Conservation (phyloP, 2,329 filamentous ascomycete genomes). For the Talaromyces atroroseus region DNA sequence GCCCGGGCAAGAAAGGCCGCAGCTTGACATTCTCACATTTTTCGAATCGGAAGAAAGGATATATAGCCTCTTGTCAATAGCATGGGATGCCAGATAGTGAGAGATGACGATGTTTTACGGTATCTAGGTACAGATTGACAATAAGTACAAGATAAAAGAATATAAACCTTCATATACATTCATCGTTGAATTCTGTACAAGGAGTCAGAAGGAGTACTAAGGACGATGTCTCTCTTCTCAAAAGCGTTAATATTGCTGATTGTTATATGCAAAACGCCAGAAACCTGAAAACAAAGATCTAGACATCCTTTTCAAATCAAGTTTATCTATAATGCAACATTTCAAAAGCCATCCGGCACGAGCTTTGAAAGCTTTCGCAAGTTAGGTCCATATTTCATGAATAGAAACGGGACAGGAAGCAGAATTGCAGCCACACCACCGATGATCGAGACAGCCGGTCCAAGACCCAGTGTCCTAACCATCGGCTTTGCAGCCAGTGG, state of each 20-base stretch:
- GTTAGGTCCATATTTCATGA: slow-evolving; percentile 38
- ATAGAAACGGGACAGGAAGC: slow-evolving; percentile 42
- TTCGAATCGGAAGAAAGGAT: too few species aligned
- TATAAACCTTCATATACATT: too few species aligned
- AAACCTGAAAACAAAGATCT: background rate
- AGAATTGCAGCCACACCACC: slow-evolving; percentile 36
- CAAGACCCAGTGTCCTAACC: slow-evolving; percentile 38
- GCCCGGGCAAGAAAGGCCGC: background rate
- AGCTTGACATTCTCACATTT: too few species aligned
- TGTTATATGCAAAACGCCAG: background rate
- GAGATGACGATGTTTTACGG: too few species aligned
- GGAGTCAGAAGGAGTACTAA: too few species aligned
- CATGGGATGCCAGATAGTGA: too few species aligned
- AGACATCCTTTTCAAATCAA: background rate
- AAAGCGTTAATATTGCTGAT: too few species aligned
- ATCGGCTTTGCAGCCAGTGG: slow-evolving; percentile 37
- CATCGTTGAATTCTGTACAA: too few species aligned
- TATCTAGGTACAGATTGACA: too few species aligned
- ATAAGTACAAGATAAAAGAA: too few species aligned
- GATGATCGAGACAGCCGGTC: slow-evolving; percentile 38
- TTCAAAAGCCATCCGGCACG: slow-evolving; percentile 20
- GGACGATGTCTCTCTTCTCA: too few species aligned
- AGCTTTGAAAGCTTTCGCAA: slow-evolving; percentile 43
- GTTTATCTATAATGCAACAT: background rate
- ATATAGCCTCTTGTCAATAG: too few species aligned